Evolutionary conservation across 495 filamentous ascomycete species (phyloP).

Genomic region (Hypoxylon trugodes): DNA sequence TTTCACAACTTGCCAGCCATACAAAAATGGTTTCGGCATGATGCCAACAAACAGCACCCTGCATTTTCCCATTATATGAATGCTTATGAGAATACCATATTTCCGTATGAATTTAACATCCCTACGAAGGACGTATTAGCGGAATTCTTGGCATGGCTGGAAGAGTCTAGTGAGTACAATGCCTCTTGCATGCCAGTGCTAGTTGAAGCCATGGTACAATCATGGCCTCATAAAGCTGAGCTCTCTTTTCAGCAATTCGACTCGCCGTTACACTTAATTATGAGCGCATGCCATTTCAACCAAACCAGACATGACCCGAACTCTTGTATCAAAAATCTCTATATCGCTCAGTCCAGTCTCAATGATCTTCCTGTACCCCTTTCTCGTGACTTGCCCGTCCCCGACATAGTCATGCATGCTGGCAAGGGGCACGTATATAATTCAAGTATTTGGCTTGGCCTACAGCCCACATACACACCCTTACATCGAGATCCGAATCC

Average conservation of each 20-base stretch:
- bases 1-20: conserved; percentile 22
- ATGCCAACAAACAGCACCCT: not conserved
- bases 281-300: conserved; percentile 49
- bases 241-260: conserved; percentile 46
- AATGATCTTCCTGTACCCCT: conserved; percentile 68
- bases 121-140: not conserved
- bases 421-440: conserved; percentile 83
- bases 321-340: conserved; percentile 58
- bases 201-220: conserved; percentile 6
- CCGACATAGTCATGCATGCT: conserved; percentile 65
- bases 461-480: conserved; percentile 85
- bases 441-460: conserved; percentile 87
- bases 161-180: conserved; percentile 7
- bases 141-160: conserved; percentile 15
- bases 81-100: not conserved
- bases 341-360: conserved; percentile 85
- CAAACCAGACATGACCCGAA: not conserved
- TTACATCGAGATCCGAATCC: conserved; percentile 93
- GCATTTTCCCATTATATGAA: conserved; percentile 15
- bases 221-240: not conserved
- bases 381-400: conserved; percentile 72
- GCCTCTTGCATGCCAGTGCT: not conserved
- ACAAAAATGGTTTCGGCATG: conserved; percentile 26
- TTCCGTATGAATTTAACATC: conserved; percentile 29
- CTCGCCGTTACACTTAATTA: conserved; percentile 49